Percentiles rank a stretch among this genome's conserved stretches.
These are phyloP conservation scores for Seiridium unicorne DNA, from an alignment of 2,329 filamentous ascomycete genomes.

Conservation along the genomic window DNA sequence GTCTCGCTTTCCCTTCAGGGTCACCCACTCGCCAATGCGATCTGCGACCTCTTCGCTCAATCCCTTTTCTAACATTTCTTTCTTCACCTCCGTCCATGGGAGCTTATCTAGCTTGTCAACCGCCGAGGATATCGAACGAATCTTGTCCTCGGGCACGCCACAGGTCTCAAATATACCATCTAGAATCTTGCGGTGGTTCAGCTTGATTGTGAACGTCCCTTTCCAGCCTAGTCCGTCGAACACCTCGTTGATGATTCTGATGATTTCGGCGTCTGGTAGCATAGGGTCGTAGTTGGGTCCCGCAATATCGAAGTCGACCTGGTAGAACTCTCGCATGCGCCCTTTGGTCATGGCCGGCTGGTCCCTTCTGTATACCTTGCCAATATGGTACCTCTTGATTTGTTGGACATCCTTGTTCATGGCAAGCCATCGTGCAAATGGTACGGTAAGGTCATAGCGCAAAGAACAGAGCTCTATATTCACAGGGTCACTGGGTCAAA, in stretches of 20 bases:
- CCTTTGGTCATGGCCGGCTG: conserved; percentile 77
- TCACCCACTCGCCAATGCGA: conserved; percentile 70
- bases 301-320: conserved; percentile 79
- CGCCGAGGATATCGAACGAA: conserved; percentile 71
- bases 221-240: conserved; percentile 70
- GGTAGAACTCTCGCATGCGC: conserved; percentile 77
- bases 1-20: conserved; percentile 64
- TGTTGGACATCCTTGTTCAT: conserved; percentile 68
- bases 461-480: conserved; percentile 68
- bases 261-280: conserved; percentile 72
- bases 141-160: conserved; percentile 71
- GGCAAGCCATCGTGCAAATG: conserved; percentile 75
- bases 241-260: conserved; percentile 69
- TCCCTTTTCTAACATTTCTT: conserved; percentile 77
- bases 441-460: conserved; percentile 78
- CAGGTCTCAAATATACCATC: conserved; percentile 79
- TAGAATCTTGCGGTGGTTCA: conserved; percentile 78
- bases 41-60: conserved; percentile 65
- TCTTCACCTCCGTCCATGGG: conserved; percentile 71
- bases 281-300: conserved; percentile 68
- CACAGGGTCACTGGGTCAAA: too few species aligned
- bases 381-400: conserved; percentile 78
- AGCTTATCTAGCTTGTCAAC: conserved; percentile 79
- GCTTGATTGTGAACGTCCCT: conserved; percentile 70
- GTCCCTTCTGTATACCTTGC: conserved; percentile 77